Conservation (phyloP, 371 early-diverging fungal species). For the Mortierella sp. region DNA sequence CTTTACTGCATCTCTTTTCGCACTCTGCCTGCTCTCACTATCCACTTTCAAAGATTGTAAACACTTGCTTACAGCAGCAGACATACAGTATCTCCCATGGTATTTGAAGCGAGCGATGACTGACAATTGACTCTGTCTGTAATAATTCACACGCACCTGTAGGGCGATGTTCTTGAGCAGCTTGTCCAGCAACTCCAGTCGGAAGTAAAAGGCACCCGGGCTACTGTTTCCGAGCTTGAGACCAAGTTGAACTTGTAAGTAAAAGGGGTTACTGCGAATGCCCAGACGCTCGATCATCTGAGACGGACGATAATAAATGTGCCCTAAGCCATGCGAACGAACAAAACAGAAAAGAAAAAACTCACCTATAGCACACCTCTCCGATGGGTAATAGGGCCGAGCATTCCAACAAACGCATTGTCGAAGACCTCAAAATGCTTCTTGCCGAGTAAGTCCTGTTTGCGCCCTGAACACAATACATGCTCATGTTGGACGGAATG, state of each 20-base stretch:
- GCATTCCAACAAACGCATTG: slow-evolving; percentile 36
- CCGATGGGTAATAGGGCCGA: slow-evolving; percentile 37
- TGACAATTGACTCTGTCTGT: neutral
- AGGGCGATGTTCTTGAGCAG: slow-evolving; percentile 34
- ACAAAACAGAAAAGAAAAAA: neutral
- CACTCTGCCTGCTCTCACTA: neutral
- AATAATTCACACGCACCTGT: neutral
- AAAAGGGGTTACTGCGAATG: neutral
- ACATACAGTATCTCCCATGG: neutral
- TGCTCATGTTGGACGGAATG: neutral
- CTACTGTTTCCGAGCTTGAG: slow-evolving; percentile 44
- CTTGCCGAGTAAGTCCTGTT: slow-evolving; percentile 47
- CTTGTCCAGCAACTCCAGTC: slow-evolving; percentile 46
- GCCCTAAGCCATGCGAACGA: neutral
- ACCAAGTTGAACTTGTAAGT: slow-evolving; percentile 38
- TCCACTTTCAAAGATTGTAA: neutral
- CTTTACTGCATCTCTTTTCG: neutral
- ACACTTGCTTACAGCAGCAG: slow-evolving; percentile 3
- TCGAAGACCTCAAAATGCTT: slow-evolving; percentile 50
- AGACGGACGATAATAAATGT: neutral
- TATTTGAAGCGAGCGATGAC: neutral
- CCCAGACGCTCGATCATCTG: slow-evolving; percentile 3
- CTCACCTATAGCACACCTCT: slow-evolving; percentile 3
- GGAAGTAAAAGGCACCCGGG: slow-evolving; percentile 38
- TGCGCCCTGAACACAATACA: neutral